phyloP scores from a whole-genome alignment of 257 asterid species.

The Buddleja alternifolia region DNA sequence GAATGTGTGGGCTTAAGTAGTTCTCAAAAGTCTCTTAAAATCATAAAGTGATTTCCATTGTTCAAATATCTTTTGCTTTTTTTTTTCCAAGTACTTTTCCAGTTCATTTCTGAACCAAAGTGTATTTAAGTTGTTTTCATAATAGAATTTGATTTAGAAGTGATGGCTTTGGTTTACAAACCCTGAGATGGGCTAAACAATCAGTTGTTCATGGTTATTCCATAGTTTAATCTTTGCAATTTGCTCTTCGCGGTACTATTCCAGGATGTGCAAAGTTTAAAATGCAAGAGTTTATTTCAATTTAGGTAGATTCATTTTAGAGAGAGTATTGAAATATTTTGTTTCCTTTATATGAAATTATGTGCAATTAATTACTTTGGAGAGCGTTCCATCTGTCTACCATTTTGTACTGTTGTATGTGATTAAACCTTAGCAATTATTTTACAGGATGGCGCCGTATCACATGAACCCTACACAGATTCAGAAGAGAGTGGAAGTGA shows the following conservation, averaged over 20 bases:
- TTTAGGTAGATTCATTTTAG: not conserved
- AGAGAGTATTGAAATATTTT: not conserved
- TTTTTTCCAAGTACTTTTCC: not conserved
- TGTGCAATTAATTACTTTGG: not conserved
- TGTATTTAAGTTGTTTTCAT: not conserved
- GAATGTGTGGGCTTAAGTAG: not conserved
- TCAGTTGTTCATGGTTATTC: not conserved
- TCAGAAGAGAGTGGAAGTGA: slow-evolving; percentile 88
- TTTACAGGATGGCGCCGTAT: slow-evolving; percentile 71
- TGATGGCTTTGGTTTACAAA: not conserved
- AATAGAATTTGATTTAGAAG: slow-evolving; percentile 1
- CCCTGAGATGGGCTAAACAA: not conserved
- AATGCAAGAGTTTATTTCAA: not conserved
- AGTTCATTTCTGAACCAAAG: not conserved
- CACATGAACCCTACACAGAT: slow-evolving; percentile 87
- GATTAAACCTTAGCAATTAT: slow-evolving; percentile 8
- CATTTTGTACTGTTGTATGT: slow-evolving; percentile 5
- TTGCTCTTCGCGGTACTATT: not conserved
- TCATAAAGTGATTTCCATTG: not conserved
- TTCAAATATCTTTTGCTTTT: not conserved
- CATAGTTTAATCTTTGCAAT: not conserved
- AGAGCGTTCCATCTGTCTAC: not conserved
- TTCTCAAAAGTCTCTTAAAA: not conserved
- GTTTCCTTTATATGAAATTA: slow-evolving; percentile 3
- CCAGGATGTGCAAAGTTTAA: not conserved